A percentile compares a stretch with the other conserved stretches of the same genome.
phyloP scores from a whole-genome alignment of 1,284 basidiomycete species.

The Inonotus obliquus region DNA sequence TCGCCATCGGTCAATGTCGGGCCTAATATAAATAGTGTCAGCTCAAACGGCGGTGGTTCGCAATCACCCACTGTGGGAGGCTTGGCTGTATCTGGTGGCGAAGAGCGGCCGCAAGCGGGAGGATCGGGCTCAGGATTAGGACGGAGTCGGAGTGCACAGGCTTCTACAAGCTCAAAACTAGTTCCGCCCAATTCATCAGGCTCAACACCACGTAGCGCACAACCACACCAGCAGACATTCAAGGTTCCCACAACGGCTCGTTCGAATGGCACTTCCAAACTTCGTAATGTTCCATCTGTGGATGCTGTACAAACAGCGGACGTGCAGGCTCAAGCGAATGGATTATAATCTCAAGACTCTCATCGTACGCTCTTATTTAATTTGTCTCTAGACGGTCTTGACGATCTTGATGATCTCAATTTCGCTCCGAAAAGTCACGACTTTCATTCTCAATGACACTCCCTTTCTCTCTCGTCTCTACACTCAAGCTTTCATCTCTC shows the following conservation, averaged over 20 bases:
- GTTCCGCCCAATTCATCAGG: slow-evolving; percentile 27
- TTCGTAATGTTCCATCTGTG: not conserved
- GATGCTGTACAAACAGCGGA: not conserved
- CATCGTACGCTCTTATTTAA: not conserved
- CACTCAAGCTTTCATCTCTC: not conserved
- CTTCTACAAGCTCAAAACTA: slow-evolving; percentile 39
- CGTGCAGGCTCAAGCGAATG: not conserved
- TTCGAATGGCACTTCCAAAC: not conserved
- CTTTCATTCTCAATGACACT: not conserved
- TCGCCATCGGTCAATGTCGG: slow-evolving; percentile 44
- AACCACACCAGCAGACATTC: slow-evolving; percentile 45
- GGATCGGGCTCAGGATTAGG: slow-evolving; percentile 44
- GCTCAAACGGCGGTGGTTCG: slow-evolving; percentile 17
- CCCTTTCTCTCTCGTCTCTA: not conserved
- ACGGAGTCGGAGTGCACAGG: slow-evolving; percentile 54
- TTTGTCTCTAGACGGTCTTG: slow-evolving; percentile 3
- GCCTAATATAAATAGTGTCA: not conserved
- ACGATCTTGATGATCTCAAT: slow-evolving; percentile 10
- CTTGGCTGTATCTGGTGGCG: not conserved
- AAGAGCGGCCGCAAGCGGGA: slow-evolving; percentile 8
- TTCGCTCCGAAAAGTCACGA: not conserved
- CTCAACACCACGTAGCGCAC: slow-evolving; percentile 51
- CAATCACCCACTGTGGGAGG: slow-evolving; percentile 26
- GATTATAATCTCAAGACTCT: not conserved
- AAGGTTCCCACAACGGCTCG: slow-evolving; percentile 30